These are phyloP conservation scores for Trichoderma breve DNA, from an alignment of 2,329 filamentous ascomycete species.

Conservation along the genomic window DNA sequence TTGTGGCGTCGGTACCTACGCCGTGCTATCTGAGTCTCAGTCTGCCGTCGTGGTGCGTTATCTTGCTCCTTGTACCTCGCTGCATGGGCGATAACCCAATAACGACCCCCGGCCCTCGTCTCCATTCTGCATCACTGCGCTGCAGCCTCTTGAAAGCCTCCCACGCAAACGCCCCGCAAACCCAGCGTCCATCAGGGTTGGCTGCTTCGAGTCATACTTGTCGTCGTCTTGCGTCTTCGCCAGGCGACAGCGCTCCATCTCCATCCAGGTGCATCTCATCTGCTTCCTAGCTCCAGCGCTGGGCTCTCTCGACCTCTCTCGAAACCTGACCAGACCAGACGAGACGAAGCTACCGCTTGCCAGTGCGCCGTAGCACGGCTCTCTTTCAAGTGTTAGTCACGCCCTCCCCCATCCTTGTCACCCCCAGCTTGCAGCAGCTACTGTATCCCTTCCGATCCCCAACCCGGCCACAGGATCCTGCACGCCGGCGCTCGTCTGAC, in stretches of 20 bases:
- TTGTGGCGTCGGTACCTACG: constrained; percentile 18
- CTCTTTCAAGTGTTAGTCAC: constrained; percentile 29
- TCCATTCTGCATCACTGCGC: constrained; percentile 21
- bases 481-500: constrained; percentile 17
- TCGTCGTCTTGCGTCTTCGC: background rate
- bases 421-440: constrained; percentile 15
- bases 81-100: constrained; percentile 4
- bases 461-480: constrained; percentile 19
- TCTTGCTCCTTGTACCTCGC: constrained; percentile 9
- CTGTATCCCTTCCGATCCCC: constrained; percentile 16
- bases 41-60: constrained; percentile 4
- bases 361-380: constrained; percentile 7
- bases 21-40: background rate
- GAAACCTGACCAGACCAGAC: background rate
- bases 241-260: constrained; percentile 4
- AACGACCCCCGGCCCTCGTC: constrained; percentile 2
- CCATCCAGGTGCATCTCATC: constrained; percentile 13
- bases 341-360: constrained; percentile 3
- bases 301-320: background rate
- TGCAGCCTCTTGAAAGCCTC: constrained; percentile 21
- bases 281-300: background rate
- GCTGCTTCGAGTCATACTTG: constrained; percentile 14
- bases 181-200: constrained; percentile 15
- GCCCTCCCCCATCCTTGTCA: constrained; percentile 22
- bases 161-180: constrained; percentile 21